Evolutionary conservation across 2,329 filamentous ascomycete species (phyloP), one percentile per base, ranked within the genome.

Genomic region (Fusarium haematococcum): DNA sequence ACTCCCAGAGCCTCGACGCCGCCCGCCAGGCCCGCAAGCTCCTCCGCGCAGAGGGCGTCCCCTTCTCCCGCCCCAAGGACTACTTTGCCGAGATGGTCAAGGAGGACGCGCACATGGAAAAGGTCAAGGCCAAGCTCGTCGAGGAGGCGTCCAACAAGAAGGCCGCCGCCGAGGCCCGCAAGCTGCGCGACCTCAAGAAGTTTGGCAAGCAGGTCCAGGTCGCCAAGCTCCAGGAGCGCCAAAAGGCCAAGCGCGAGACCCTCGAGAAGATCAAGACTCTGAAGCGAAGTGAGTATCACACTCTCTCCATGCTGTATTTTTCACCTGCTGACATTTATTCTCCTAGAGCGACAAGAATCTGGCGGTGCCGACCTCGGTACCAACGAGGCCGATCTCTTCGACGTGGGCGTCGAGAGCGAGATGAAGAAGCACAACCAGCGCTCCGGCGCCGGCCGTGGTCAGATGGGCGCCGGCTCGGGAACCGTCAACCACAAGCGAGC

Each of bases 81-180:
- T 99, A 97, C 86, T 99, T 99, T 79, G 97, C 97, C 52, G 97
- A 99, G 88, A 99, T 98, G 95, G 92, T 98, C 80, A 98, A 98
- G 90, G 94, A 93, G 80, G 97, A 99, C 82, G 96, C 97, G 79
- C 97, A 98, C 84, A 99, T 99, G 97, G 94, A 94, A 82, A 95
- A 94, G 88, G 94, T 99, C 82, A 97, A 97, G 88, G 91, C 92
- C 80, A 97, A 97, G 88, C 87, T 98, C 79, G 89, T 98, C 72
- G 95, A 98, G 80, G 95, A 97, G 80, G 97, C 96, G 0, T 94
- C 96, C 13, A 88, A 91, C 71, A 98, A 98, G 89, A 98, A 98
- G 87, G 96, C 97, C 1, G 90, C 95, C 32, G 92, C 94, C 27
- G 97, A 99, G 84, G 97, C 97, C 8, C 91, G 95, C 82, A 95